Evolutionary conservation across 495 filamentous ascomycete genomes (phyloP).

Genomic region (Hypoxylon crocopeplum): DNA sequence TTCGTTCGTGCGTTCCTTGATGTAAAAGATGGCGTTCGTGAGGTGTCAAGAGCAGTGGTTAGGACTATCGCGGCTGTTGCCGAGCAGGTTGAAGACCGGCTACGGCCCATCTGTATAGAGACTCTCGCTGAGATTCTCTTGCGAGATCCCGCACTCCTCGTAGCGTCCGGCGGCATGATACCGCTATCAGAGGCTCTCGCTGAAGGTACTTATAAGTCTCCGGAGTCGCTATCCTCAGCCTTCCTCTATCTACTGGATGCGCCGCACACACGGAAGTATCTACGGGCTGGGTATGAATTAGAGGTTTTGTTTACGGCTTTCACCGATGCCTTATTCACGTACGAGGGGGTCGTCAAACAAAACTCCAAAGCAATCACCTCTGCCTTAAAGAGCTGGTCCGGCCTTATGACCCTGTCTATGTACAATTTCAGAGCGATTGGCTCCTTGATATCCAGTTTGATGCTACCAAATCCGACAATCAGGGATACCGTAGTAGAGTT

Average conservation of each 20-base stretch:
- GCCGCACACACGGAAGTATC: constrained; percentile 77
- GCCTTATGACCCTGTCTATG: constrained; percentile 83
- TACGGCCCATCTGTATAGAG: constrained; percentile 87
- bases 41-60: constrained; percentile 85
- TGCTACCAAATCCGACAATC: constrained; percentile 71
- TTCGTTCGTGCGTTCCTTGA: constrained; percentile 96
- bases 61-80: constrained; percentile 89
- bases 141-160: constrained; percentile 78
- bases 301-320: constrained; percentile 87
- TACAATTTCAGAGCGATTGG: constrained; percentile 81
- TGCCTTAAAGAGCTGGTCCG: constrained; percentile 94
- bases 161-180: constrained; percentile 79
- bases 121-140: constrained; percentile 91
- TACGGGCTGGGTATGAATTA: constrained; percentile 79
- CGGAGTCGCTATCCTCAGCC: constrained; percentile 80
- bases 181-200: constrained; percentile 84
- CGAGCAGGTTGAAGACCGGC: constrained; percentile 79
- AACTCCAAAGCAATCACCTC: constrained; percentile 85
- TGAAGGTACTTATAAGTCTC: constrained; percentile 89
- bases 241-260: constrained; percentile 90
- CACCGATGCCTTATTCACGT: constrained; percentile 77
- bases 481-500: constrained; percentile 81
- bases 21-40: constrained; percentile 88
- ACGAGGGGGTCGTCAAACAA: constrained; percentile 79
- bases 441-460: constrained; percentile 80